Percentiles rank a stretch among this genome's conserved stretches.
These are phyloP conservation scores for Celoporthe dispersa DNA, from an alignment of 2,329 filamentous ascomycete genomes.

Conservation along the genomic window DNA sequence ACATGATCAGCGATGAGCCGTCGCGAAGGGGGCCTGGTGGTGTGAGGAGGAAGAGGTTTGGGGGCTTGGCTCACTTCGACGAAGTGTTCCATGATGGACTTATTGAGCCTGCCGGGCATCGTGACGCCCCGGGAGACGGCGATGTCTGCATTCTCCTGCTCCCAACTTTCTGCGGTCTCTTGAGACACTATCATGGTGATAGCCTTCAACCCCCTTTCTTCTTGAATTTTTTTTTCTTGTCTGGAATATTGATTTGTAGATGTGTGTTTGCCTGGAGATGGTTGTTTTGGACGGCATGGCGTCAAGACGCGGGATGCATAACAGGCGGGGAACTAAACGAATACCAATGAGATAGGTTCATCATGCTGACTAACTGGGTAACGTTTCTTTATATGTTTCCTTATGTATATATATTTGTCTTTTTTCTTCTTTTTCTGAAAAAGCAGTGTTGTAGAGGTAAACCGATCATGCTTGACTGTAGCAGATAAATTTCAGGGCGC, in stretches of 20 bases:
- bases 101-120: background rate
- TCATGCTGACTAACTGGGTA: background rate
- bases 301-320: background rate
- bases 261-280: background rate
- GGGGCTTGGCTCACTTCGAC: background rate
- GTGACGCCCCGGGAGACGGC: background rate
- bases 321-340: background rate
- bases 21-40: background rate
- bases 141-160: background rate
- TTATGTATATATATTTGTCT: too few relatives aligned
- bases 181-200: slow-evolving; percentile 2
- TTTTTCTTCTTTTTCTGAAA: too few relatives aligned
- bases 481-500: background rate
- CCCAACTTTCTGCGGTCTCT: slow-evolving; percentile 10
- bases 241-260: background rate
- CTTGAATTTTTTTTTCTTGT: background rate
- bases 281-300: background rate
- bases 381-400: background rate
- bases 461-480: background rate
- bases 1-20: background rate
- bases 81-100: background rate
- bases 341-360: background rate
- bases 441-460: background rate
- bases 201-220: background rate
- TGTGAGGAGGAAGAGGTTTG: background rate